Evolutionary conservation across 1,139 yeast species (phyloP).

Genomic region (Diutina neorugosa): DNA sequence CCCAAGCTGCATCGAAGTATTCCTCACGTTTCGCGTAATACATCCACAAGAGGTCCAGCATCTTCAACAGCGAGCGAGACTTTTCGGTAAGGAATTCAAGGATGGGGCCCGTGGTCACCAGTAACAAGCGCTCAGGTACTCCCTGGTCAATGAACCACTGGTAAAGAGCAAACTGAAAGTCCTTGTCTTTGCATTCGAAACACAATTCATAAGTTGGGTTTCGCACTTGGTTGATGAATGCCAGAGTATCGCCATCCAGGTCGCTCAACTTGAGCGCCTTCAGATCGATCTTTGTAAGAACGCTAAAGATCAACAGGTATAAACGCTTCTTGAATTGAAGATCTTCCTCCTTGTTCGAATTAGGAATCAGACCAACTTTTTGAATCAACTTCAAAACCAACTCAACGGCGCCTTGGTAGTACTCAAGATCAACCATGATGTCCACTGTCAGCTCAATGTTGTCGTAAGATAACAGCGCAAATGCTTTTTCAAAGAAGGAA

Average conservation of each 20-base stretch:
- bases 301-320: slow-evolving; percentile 63
- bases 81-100: slow-evolving; percentile 68
- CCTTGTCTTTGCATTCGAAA: slow-evolving; percentile 60
- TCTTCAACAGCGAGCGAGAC: slow-evolving; percentile 51
- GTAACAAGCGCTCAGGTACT: slow-evolving; percentile 63
- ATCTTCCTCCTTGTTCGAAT: background rate
- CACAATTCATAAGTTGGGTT: slow-evolving; percentile 68
- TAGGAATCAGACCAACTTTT: slow-evolving; percentile 15
- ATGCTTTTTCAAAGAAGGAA: slow-evolving; percentile 65
- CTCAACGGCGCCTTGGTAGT: slow-evolving; percentile 77
- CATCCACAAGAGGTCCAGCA: slow-evolving; percentile 80
- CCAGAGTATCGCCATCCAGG: slow-evolving; percentile 21
- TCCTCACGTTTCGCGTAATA: slow-evolving; percentile 78
- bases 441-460: slow-evolving; percentile 71
- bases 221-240: slow-evolving; percentile 35
- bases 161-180: slow-evolving; percentile 83
- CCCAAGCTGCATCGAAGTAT: slow-evolving; percentile 73
- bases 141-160: slow-evolving; percentile 86
- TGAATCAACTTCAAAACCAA: slow-evolving; percentile 69
- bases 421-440: slow-evolving; percentile 68
- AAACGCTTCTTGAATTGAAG: slow-evolving; percentile 35
- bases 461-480: slow-evolving; percentile 66
- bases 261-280: slow-evolving; percentile 46
- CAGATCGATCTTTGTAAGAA: slow-evolving; percentile 61
- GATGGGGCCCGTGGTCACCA: slow-evolving; percentile 71